These are phyloP conservation scores for Chlorophyllum brunneum DNA, from an alignment of 768 basidiomycete genomes.

Conservation along the genomic window DNA sequence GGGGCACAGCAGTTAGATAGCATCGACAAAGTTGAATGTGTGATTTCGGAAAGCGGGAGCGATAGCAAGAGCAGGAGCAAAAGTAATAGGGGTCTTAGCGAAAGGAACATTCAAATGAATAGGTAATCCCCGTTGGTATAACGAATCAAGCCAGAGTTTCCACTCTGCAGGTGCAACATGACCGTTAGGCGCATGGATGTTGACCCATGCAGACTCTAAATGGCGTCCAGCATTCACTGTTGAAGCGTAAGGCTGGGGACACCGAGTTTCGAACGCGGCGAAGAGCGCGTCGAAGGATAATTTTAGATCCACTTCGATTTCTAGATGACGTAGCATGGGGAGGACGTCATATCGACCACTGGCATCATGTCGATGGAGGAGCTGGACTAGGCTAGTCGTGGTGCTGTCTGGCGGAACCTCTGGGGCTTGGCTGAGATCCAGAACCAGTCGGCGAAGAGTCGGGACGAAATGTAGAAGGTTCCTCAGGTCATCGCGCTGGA, in stretches of 20 bases:
- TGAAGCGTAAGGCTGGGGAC: background rate
- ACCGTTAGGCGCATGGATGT: constrained; percentile 9
- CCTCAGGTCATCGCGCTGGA: constrained; percentile 8
- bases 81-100: constrained; percentile 9
- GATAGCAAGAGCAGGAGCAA: constrained; percentile 3
- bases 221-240: background rate
- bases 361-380: constrained; percentile 4
- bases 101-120: constrained; percentile 10
- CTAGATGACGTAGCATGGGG: constrained; percentile 11
- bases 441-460: background rate
- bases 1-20: background rate
- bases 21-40: background rate
- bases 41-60: background rate
- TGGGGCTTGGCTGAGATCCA: background rate
- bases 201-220: background rate
- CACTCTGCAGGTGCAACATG: constrained; percentile 10
- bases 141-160: constrained; percentile 13
- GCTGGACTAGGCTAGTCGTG: background rate
- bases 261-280: constrained; percentile 10
- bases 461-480: background rate
- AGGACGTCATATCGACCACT: constrained; percentile 6
- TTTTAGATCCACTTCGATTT: constrained; percentile 10
- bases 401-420: background rate
- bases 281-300: constrained; percentile 9
- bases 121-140: constrained; percentile 8